Evolutionary conservation across 257 asterid genomes (phyloP), one percentile per base, ranked within the genome.

Genomic region (Apocynum venetum): DNA sequence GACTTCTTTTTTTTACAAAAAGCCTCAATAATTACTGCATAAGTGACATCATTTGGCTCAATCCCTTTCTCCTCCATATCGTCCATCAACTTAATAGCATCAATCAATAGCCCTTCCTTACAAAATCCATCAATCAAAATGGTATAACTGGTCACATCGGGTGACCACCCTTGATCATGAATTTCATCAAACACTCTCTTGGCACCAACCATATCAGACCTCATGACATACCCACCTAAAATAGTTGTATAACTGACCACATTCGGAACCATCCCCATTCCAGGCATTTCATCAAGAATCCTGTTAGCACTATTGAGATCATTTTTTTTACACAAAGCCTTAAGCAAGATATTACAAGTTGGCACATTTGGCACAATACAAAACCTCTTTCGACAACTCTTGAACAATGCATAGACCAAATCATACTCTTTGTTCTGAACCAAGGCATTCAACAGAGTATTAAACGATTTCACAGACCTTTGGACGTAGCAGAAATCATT

Each of bases 41-140:
- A 95, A 4, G 98, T 95, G 59, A 93, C 90, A 44, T 93, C 98
- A 77, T 95, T 93, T 0, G 98, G 98, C 80, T 85, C 85, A 56
- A 95, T 92, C 67, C 96, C 90, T 72, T 85, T 90, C 75, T 84
- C 97, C 84, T 85, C 94, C 98, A 93, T 95, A 83, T 90, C 98
- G 82, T 95, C 99, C 99, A 93, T 93, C 78, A 95, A 87, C 81
- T 85, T 93, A 6, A 93, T 83, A 25, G 99, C 99, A 75, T 87
- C 88, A 67, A 86, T 88, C 73, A 95, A 86, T 38, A 44, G 72
- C 31, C 98, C 97, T 69, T 79, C 82, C 89, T 89, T 93, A 77
- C 90, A 89, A 76, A 86, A 90, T 56, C 99, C 99, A n/a, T 93
- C 93, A 90, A 95, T 93, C 85, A 95, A 80, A 76, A 95, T 90